These are phyloP conservation scores for Quercus wislizeni DNA, from an alignment of 306 rosid species.

Conservation along the genomic window DNA sequence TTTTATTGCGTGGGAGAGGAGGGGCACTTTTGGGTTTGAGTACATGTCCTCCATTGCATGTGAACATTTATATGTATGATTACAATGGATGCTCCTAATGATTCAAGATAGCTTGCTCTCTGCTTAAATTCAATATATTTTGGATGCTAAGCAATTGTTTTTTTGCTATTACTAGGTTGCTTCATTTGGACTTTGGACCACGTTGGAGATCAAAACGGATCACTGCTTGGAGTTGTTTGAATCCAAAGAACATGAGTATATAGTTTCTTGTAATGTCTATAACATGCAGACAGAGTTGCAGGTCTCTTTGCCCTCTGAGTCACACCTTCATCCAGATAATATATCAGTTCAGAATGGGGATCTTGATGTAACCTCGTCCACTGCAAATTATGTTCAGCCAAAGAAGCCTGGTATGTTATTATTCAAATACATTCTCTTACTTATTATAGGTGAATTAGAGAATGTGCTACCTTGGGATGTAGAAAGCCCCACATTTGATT, in stretches of 20 bases:
- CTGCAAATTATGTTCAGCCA: slow-evolving; percentile 31
- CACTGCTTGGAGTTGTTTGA: neutral
- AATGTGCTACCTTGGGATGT: slow-evolving; percentile 14
- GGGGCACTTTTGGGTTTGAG: neutral
- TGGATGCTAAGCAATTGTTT: neutral
- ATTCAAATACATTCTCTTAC: neutral
- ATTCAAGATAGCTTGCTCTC: neutral
- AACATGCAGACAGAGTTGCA: slow-evolving; percentile 53
- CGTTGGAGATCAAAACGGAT: neutral
- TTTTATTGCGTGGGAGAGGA: neutral
- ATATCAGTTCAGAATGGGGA: slow-evolving; percentile 51
- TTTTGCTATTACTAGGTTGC: slow-evolving; percentile 4
- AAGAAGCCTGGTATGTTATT: slow-evolving; percentile 59
- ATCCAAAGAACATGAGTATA: slow-evolving; percentile 17
- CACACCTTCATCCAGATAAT: slow-evolving; percentile 41
- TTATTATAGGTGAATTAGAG: slow-evolving; percentile 1
- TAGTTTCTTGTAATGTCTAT: slow-evolving; percentile 21
- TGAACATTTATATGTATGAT: neutral
- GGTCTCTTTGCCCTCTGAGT: slow-evolving; percentile 36
- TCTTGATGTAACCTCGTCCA: slow-evolving; percentile 41
- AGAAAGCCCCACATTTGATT: slow-evolving; percentile 5
- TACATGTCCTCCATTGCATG: neutral
- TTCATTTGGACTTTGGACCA: neutral
- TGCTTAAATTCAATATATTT: neutral
- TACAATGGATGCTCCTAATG: neutral